Conservation (phyloP, 495 filamentous ascomycete genomes). For the Lophium mytilinum region DNA sequence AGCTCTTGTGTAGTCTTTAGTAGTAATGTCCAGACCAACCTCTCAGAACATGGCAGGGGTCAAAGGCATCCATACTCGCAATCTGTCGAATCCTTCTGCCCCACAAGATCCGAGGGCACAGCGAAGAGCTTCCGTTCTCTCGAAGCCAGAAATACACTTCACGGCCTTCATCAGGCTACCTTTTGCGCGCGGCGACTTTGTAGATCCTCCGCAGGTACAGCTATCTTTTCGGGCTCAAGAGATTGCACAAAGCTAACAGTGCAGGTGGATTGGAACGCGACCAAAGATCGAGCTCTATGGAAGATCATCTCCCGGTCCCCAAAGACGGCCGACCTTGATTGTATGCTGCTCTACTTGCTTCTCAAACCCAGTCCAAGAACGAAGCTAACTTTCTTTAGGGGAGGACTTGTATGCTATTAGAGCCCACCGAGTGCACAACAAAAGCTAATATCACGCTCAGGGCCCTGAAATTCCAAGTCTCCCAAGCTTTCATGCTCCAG, state of each 20-base stretch:
- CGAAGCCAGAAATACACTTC: conserved; percentile 39
- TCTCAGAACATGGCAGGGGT: not conserved
- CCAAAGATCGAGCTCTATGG: conserved; percentile 87
- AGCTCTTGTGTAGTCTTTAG: no score
- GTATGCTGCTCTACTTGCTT: conserved; percentile 41
- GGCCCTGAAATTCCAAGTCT: conserved; percentile 60
- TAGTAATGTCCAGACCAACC: not conserved
- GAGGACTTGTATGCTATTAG: conserved; percentile 56
- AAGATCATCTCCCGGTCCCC: conserved; percentile 68
- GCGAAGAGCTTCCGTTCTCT: not conserved
- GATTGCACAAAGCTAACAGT: conserved; percentile 7
- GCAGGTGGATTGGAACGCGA: conserved; percentile 63
- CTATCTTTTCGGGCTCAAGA: not conserved
- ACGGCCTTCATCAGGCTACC: conserved; percentile 83
- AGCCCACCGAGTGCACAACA: not conserved
- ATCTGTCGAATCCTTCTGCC: not conserved
- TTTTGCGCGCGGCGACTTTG: conserved; percentile 77
- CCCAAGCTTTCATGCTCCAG: conserved; percentile 80
- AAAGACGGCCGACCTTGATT: conserved; percentile 71
- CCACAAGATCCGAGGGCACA: not conserved
- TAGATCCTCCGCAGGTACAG: conserved; percentile 77
- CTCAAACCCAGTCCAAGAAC: not conserved
- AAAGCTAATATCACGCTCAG: conserved; percentile 31
- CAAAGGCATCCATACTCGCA: not conserved
- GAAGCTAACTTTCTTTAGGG: conserved; percentile 52